Evolutionary conservation across 192 early-diverging fungal genomes (phyloP).

Genomic region (Backusella liffmaniae): DNA sequence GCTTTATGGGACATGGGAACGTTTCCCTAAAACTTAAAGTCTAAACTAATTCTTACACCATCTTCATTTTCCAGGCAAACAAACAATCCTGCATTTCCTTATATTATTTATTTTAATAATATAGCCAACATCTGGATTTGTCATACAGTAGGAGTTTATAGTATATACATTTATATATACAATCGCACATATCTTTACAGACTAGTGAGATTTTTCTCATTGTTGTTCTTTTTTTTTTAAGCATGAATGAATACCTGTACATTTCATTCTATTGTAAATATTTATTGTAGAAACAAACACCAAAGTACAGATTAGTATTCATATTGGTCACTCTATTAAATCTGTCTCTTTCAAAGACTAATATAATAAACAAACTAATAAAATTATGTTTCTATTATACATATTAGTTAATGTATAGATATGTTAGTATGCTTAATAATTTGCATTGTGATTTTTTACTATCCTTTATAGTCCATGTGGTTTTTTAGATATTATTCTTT

Average conservation of each 20-base stretch:
- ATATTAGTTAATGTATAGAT: background rate
- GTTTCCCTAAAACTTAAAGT: background rate
- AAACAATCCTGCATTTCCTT: background rate
- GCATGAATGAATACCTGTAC: background rate
- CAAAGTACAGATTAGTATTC: background rate
- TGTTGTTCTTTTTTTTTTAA: background rate
- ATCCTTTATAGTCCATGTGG: background rate
- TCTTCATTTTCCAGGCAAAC: background rate
- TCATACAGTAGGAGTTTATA: background rate
- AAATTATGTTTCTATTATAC: background rate
- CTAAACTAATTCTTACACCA: background rate
- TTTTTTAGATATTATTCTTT: background rate
- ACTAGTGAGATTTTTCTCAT: background rate
- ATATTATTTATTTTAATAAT: background rate
- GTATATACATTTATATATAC: background rate
- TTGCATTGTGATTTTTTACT: background rate
- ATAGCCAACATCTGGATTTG: background rate
- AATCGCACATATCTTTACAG: background rate
- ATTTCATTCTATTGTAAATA: background rate
- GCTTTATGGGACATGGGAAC: background rate
- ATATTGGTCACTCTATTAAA: background rate
- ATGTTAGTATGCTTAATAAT: constrained; percentile 1
- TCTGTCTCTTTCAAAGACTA: background rate
- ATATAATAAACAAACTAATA: background rate
- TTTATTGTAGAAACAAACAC: background rate